Percentiles rank a stretch among this genome's conserved stretches.
phyloP scores from a whole-genome alignment of 2,329 filamentous ascomycete species.

The Fusarium subglutinans region DNA sequence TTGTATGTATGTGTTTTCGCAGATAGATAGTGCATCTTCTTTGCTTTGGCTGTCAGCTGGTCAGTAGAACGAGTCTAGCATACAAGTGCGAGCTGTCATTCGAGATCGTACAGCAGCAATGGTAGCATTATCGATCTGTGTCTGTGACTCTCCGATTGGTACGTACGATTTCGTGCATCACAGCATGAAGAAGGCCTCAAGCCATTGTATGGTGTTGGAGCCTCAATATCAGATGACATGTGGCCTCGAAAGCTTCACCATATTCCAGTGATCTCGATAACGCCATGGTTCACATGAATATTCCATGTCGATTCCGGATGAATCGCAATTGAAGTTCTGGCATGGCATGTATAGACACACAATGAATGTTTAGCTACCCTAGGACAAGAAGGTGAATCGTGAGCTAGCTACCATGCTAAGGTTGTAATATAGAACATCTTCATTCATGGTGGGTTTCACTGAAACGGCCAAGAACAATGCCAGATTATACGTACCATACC shows the following conservation, averaged over 20 bases:
- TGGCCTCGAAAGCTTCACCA: conserved; percentile 7
- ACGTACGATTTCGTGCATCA: conserved; percentile 31
- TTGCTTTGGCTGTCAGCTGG: conserved; percentile 9
- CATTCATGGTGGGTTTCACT: background rate
- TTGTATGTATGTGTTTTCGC: background rate
- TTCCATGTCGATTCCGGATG: background rate
- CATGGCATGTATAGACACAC: background rate
- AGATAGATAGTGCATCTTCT: background rate
- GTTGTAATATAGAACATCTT: background rate
- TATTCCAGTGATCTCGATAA: background rate
- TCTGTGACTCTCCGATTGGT: conserved; percentile 24
- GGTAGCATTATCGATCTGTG: conserved; percentile 26
- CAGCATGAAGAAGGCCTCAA: conserved; percentile 34
- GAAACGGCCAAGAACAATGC: background rate
- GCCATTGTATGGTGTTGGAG: background rate
- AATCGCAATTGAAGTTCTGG: background rate
- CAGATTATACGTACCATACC: background rate
- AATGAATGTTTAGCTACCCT: conserved; percentile 8
- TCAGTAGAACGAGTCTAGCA: conserved; percentile 4
- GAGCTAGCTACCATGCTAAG: background rate
- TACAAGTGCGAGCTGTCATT: conserved; percentile 14
- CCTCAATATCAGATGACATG: background rate
- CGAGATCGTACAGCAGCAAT: conserved; percentile 17
- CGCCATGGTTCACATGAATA: background rate
- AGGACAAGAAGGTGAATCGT: background rate